phyloP scores from a whole-genome alignment of 129 eudicot genomes.

The Apium graveolens region DNA sequence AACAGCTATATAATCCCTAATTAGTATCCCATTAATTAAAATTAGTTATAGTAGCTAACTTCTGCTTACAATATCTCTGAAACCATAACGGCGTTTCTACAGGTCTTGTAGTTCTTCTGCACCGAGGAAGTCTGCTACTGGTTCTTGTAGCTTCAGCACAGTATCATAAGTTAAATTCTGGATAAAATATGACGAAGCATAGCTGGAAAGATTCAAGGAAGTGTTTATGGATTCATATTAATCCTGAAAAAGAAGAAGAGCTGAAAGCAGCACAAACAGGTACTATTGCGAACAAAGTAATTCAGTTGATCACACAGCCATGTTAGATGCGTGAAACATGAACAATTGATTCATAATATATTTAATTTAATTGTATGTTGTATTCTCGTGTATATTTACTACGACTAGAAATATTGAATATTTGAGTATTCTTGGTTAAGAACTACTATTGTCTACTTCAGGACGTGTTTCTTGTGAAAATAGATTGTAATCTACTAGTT shows the following conservation, averaged over 20 bases:
- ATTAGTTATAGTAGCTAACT: background rate
- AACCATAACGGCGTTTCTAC: background rate
- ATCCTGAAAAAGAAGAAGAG: background rate
- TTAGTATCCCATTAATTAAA: background rate
- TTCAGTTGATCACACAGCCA: background rate
- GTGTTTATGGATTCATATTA: background rate
- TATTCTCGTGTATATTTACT: background rate
- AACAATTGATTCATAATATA: background rate
- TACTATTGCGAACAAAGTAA: background rate
- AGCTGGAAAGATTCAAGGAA: background rate
- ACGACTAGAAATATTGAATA: background rate
- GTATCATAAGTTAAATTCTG: background rate
- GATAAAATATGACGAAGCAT: background rate
- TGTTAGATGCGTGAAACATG: background rate
- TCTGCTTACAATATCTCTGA: background rate
- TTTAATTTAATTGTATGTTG: background rate
- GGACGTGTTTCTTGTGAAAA: background rate
- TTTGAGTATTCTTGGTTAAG: background rate
- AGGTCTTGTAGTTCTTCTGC: background rate
- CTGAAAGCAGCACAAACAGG: background rate
- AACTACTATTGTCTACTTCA: background rate
- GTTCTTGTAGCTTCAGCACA: background rate
- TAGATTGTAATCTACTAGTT: background rate
- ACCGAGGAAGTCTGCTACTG: background rate
- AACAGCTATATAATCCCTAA: background rate